These are phyloP conservation scores for Pythium aquatile DNA, from an alignment of 352 stramenopile species.

Conservation along the genomic window DNA sequence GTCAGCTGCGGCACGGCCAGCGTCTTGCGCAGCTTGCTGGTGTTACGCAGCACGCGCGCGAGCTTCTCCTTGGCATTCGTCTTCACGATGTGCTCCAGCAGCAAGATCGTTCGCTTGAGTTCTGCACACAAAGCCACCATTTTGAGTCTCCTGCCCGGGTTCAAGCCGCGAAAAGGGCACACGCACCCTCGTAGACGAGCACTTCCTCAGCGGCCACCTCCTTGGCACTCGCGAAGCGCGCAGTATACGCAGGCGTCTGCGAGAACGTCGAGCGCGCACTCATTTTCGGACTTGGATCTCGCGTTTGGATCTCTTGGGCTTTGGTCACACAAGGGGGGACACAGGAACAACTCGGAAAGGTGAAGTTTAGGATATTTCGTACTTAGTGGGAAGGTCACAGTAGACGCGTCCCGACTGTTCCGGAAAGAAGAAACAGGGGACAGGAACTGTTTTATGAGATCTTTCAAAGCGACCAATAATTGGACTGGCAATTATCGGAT, in stretches of 20 bases:
- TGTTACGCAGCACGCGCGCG: conserved; percentile 73
- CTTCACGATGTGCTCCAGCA: conserved; percentile 78
- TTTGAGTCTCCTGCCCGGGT: not conserved
- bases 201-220: conserved; percentile 56
- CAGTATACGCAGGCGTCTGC: conserved; percentile 63
- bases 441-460: too few relatives aligned
- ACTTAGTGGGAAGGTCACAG: conserved; percentile 9
- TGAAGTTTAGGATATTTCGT: conserved; percentile 28
- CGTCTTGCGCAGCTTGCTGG: conserved; percentile 78
- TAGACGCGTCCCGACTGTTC: not conserved
- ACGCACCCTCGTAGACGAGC: conserved; percentile 51
- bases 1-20: conserved; percentile 61
- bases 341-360: conserved; percentile 8
- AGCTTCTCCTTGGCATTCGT: conserved; percentile 87
- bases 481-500: too few relatives aligned
- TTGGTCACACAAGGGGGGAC: conserved; percentile 2
- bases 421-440: too few relatives aligned
- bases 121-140: conserved; percentile 33
- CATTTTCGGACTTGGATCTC: conserved; percentile 33
- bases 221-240: conserved; percentile 36
- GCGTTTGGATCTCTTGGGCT: conserved; percentile 13
- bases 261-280: conserved; percentile 76
- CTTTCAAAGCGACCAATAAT: too few relatives aligned
- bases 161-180: conserved; percentile 14
- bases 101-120: conserved; percentile 66